These are phyloP conservation scores for Cadophora malorum DNA, from an alignment of 2,329 filamentous ascomycete genomes.

Conservation along the genomic window DNA sequence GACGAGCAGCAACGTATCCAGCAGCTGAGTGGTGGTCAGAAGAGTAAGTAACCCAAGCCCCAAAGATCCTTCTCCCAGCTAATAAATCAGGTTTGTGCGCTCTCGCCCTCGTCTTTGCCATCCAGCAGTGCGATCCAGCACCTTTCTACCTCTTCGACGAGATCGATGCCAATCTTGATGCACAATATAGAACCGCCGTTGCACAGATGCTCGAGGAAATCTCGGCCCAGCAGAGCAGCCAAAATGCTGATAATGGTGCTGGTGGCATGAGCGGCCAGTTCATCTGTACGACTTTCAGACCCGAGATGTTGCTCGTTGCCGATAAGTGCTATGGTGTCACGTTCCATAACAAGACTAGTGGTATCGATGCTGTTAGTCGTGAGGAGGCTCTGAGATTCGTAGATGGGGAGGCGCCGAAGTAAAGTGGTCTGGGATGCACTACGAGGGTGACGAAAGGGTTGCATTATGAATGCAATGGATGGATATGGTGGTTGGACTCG, in stretches of 20 bases:
- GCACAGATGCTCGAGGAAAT: conserved; percentile 86
- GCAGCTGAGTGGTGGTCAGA: conserved; percentile 95
- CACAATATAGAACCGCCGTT: conserved; percentile 96
- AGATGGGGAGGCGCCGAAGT: conserved; percentile 70
- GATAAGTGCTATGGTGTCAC: conserved; percentile 98
- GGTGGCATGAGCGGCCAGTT: conserved; percentile 72
- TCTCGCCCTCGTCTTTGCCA: conserved; percentile 97
- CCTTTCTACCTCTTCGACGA: conserved; percentile 99
- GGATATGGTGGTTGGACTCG: background rate
- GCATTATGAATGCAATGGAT: background rate
- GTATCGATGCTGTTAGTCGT: conserved; percentile 85
- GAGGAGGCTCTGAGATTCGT: conserved; percentile 94
- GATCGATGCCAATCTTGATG: conserved; percentile 97
- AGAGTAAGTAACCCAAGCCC: conserved; percentile 69
- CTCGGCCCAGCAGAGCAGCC: conserved; percentile 57
- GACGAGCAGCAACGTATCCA: conserved; percentile 98
- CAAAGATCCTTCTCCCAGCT: conserved; percentile 25
- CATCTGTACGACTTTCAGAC: conserved; percentile 98
- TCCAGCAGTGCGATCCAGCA: conserved; percentile 95
- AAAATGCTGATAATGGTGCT: conserved; percentile 49
- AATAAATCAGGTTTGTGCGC: conserved; percentile 78
- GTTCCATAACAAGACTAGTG: conserved; percentile 92
- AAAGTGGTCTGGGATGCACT: background rate
- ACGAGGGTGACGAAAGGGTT: background rate
- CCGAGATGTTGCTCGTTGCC: conserved; percentile 93